These are phyloP conservation scores for Atalantia buxifolia DNA, from an alignment of 345 rosid species.

Conservation along the genomic window DNA sequence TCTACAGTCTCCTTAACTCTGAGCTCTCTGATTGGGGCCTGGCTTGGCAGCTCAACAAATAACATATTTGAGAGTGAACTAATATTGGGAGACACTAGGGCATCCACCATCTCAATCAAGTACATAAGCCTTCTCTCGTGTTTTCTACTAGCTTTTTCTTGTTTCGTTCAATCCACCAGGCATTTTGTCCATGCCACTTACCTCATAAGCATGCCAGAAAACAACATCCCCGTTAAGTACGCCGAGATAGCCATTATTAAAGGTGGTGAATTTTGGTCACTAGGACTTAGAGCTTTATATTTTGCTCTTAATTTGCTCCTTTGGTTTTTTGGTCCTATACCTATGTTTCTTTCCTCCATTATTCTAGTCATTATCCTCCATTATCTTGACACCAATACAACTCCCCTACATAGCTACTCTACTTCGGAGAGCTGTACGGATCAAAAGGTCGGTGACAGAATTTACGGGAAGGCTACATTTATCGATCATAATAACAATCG, in stretches of 20 bases:
- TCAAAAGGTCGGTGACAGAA: conserved; percentile 28
- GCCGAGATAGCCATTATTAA: conserved; percentile 42
- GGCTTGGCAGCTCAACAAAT: conserved; percentile 55
- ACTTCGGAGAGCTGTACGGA: conserved; percentile 17
- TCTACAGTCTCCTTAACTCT: conserved; percentile 59
- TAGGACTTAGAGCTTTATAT: conserved; percentile 69
- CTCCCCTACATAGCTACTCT: conserved; percentile 41
- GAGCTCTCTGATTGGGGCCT: conserved; percentile 78
- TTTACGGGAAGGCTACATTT: background rate
- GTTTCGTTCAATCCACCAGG: conserved; percentile 69
- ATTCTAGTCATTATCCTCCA: conserved; percentile 45
- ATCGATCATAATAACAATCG: background rate
- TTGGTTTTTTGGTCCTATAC: conserved; percentile 88
- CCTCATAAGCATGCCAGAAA: conserved; percentile 53
- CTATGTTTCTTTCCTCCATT: conserved; percentile 58
- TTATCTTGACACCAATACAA: conserved; percentile 44
- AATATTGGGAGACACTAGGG: conserved; percentile 57
- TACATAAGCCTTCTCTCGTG: conserved; percentile 56
- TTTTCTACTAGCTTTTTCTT: conserved; percentile 62
- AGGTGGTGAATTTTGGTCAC: conserved; percentile 75
- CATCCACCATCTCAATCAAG: conserved; percentile 55
- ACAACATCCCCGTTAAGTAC: conserved; percentile 31
- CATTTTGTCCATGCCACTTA: conserved; percentile 62
- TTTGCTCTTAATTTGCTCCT: conserved; percentile 59
- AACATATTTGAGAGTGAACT: conserved; percentile 37